Evolutionary conservation across 1,139 yeast genomes (phyloP).

Genomic region (Hanseniaspora sp.): DNA sequence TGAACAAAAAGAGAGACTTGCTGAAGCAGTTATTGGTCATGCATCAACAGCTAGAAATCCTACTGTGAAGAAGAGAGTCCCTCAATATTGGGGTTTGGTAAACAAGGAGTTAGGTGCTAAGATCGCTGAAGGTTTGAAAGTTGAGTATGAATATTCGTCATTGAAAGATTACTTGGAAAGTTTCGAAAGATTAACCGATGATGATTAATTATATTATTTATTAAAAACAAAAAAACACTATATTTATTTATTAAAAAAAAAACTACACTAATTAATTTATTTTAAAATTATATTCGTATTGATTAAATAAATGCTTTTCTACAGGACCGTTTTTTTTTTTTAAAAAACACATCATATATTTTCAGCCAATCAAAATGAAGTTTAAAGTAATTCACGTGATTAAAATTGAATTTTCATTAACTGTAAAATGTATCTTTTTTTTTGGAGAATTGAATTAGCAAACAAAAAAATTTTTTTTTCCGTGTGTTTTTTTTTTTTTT

Average conservation of each 20-base stretch:
- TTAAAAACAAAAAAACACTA: not conserved
- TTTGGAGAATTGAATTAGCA: too few species aligned
- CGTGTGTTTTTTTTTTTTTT: too few species aligned
- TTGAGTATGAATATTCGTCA: conserved; percentile 28
- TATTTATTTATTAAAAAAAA: not conserved
- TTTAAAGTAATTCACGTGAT: not conserved
- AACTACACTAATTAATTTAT: too few species aligned
- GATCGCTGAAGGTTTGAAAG: conserved; percentile 33
- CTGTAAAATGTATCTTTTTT: too few species aligned
- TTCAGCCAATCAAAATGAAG: not conserved
- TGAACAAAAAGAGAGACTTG: conserved; percentile 30
- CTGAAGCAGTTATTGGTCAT: conserved; percentile 34
- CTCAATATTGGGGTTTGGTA: conserved; percentile 35
- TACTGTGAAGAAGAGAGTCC: conserved; percentile 32
- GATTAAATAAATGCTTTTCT: too few species aligned
- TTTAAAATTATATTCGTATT: not conserved
- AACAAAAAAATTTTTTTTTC: too few species aligned
- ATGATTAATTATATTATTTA: not conserved
- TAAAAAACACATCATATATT: not conserved
- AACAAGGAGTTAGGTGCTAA: conserved; percentile 31
- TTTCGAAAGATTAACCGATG: not conserved
- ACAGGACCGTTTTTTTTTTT: not conserved
- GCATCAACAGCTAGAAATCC: conserved; percentile 30
- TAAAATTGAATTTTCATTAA: too few species aligned
- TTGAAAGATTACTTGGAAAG: conserved; percentile 27